Evolutionary conservation across 2,329 filamentous ascomycete genomes (phyloP), one percentile per base, ranked within the genome.

Genomic region (Claviceps cyperi): DNA sequence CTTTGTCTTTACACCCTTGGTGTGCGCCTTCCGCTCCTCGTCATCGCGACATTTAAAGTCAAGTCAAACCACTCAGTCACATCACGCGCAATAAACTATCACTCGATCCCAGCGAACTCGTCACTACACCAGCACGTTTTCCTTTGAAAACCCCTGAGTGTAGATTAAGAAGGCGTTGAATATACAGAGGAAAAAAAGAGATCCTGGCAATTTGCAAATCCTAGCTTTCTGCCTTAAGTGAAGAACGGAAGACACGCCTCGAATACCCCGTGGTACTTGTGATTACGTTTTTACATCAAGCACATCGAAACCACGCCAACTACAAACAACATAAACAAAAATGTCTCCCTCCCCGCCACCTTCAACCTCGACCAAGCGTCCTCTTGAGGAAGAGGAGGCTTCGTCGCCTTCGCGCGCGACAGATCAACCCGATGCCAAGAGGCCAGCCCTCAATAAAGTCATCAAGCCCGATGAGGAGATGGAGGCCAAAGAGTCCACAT

Each of bases 391-490:
- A 64, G 92, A 98, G 75, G 92, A 97, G 64, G 86, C 91, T 11
- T 97, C 92, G 17, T 98, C 92, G 9, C 92, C 92, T 37, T 94
- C 89, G 35, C 86, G 86, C 55, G 84, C 85, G 39, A 88, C 80
- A 64, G 92, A 97, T 61, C 90, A 96, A 66, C 92, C 94, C 49
- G 92, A 98, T 60, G 92, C 92, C 55, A 98, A 98, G 74, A 86
- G 92, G 58, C 92, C 88, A 46, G 92, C 92, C 39, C 80, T 98
- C 55, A 91, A 97, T 71, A 98, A 97, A 74, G 76, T 89, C 58
- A 76, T 85, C 59, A 88, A 85, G 66, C 82, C 79, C 50, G 81
- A 77, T 24, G 74, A 79, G 50, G 73, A 77, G 53, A 61, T 62
- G 38, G 73, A 76, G 51, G 74, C 57, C 13, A 51, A 52, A n/a